phyloP scores from a whole-genome alignment of 2,329 filamentous ascomycete genomes.

The Aschersonia sp. region DNA sequence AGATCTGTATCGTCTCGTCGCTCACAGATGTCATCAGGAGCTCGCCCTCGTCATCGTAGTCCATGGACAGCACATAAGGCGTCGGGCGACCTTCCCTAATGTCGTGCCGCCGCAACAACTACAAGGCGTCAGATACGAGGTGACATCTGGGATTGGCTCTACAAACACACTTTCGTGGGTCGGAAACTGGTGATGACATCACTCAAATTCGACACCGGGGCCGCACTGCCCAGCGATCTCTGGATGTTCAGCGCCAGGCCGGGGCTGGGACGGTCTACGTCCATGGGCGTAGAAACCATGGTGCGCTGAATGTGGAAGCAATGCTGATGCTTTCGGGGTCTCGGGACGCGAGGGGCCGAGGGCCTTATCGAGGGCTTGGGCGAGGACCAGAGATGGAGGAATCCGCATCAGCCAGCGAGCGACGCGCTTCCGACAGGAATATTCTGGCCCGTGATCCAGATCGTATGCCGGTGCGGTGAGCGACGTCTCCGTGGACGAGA shows the following conservation, averaged over 20 bases:
- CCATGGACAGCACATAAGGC: constrained; percentile 70
- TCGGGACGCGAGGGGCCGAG: no score
- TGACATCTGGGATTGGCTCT: background rate
- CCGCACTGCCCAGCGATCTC: constrained; percentile 26
- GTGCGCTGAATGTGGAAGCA: background rate
- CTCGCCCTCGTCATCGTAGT: constrained; percentile 93
- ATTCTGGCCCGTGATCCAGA: no score
- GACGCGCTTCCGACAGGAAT: no score
- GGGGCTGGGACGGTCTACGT: constrained; percentile 32
- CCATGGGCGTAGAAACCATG: constrained; percentile 44
- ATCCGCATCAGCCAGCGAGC: no score
- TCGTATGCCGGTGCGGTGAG: no score
- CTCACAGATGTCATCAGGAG: constrained; percentile 81
- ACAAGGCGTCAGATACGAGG: background rate
- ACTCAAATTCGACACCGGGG: constrained; percentile 50
- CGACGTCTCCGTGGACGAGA: no score
- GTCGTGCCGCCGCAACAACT: constrained; percentile 45
- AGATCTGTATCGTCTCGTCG: constrained; percentile 92
- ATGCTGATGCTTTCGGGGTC: background rate
- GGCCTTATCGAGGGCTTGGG: no score
- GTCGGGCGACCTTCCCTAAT: constrained; percentile 34
- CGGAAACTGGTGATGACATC: constrained; percentile 68
- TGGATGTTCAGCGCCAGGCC: constrained; percentile 34
- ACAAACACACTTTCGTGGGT: constrained; percentile 54
- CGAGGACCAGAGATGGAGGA: no score